Evolutionary conservation across 495 filamentous ascomycete genomes (phyloP).

Genomic region (Elasticomyces elasticus): DNA sequence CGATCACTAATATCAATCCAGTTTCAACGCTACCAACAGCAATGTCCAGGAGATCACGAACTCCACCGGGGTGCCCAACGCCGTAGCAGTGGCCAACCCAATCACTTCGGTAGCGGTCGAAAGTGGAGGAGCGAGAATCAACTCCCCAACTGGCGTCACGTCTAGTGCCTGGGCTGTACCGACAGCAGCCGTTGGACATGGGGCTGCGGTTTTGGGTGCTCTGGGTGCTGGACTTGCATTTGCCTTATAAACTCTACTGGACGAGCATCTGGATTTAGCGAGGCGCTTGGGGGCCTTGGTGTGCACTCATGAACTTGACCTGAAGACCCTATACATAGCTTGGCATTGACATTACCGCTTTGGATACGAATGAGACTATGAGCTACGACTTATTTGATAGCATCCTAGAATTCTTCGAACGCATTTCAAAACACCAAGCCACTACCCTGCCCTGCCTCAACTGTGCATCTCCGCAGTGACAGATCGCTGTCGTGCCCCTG

Average conservation of each 20-base stretch:
- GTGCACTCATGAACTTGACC: too few species aligned
- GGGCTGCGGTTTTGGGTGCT: slow-evolving; percentile 14
- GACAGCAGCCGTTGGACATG: slow-evolving; percentile 13
- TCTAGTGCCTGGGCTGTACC: slow-evolving; percentile 7
- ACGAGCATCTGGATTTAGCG: not conserved
- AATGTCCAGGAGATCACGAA: slow-evolving; percentile 63
- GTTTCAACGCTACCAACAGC: slow-evolving; percentile 60
- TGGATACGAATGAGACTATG: not conserved
- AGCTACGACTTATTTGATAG: too few species aligned
- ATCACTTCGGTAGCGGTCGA: slow-evolving; percentile 36
- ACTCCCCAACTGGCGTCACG: slow-evolving; percentile 2
- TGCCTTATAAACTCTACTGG: slow-evolving; percentile 8
- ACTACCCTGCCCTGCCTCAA: too few species aligned
- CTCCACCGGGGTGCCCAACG: slow-evolving; percentile 59
- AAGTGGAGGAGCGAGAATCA: slow-evolving; percentile 25
- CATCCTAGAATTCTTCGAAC: too few species aligned
- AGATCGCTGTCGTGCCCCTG: too few species aligned
- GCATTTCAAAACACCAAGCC: too few species aligned
- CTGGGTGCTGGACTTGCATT: slow-evolving; percentile 14
- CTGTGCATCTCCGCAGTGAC: too few species aligned
- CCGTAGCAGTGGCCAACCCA: slow-evolving; percentile 55
- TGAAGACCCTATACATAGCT: not conserved
- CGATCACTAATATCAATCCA: too few species aligned
- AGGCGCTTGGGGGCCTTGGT: not conserved
- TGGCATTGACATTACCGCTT: not conserved